Percentiles rank a stretch among this genome's conserved stretches.
These are phyloP conservation scores for Dovyalis caffra DNA, from an alignment of 345 rosid species.

Conservation along the genomic window DNA sequence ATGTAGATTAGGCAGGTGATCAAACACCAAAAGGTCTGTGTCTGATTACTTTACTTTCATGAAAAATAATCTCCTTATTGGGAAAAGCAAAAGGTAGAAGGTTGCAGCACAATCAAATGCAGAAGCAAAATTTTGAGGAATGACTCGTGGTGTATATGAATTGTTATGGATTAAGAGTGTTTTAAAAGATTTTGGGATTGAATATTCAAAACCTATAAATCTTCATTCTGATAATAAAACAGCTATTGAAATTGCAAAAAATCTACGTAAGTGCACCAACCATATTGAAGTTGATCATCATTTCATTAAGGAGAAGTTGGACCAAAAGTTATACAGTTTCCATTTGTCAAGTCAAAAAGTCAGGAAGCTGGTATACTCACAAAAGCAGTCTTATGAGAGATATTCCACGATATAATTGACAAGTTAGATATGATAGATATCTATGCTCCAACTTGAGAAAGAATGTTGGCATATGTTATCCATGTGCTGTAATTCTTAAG, in stretches of 20 bases:
- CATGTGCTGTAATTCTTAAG: no score
- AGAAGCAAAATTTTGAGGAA: not conserved
- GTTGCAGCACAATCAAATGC: not conserved
- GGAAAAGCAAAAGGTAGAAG: not conserved
- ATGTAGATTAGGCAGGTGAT: not conserved
- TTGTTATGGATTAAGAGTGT: not conserved
- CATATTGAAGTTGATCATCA: not conserved
- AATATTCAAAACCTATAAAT: fast-evolving
- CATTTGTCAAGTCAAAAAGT: no score
- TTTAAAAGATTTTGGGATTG: not conserved
- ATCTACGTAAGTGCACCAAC: not conserved
- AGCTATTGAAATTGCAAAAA: not conserved
- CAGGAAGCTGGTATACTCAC: not conserved
- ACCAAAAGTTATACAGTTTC: not conserved
- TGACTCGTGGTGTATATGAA: not conserved
- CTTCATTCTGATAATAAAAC: not conserved
- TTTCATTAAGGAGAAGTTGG: not conserved
- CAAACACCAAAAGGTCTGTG: not conserved
- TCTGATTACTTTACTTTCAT: not conserved
- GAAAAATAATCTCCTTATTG: no score
- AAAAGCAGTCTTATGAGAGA: fast-evolving
- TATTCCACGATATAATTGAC: not conserved
- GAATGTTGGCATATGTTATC: no score
- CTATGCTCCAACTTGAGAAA: not conserved
- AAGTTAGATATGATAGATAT: not conserved